phyloP scores from a whole-genome alignment of 2,329 filamentous ascomycete species.

The Colletotrichum sublineola region DNA sequence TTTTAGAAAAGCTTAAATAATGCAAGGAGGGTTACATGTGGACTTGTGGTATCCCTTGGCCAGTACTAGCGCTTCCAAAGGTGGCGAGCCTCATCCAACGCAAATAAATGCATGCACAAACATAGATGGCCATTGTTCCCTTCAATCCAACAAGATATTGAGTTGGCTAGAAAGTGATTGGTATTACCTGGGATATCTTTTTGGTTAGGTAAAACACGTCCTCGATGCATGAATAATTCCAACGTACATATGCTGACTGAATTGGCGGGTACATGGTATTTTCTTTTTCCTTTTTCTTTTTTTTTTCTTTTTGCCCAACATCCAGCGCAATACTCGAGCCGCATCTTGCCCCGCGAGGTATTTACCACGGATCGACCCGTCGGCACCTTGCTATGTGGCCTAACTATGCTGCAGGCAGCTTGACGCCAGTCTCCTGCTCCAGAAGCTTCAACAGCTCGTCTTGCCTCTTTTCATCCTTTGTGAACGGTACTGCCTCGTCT shows the following conservation, averaged over 20 bases:
- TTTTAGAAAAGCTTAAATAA: too few species aligned
- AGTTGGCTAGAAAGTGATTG: too few species aligned
- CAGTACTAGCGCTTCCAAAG: too few species aligned
- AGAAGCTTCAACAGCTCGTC: slow-evolving; percentile 57
- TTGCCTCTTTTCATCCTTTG: slow-evolving; percentile 57
- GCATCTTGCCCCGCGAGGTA: not conserved
- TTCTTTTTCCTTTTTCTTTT: too few species aligned
- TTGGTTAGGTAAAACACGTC: not conserved
- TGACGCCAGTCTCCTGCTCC: slow-evolving; percentile 47
- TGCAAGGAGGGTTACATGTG: too few species aligned
- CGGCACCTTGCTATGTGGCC: not conserved
- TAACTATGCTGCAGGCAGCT: not conserved
- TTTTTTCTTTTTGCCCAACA: not conserved
- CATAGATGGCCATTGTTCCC: too few species aligned
- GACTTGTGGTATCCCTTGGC: too few species aligned
- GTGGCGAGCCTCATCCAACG: too few species aligned
- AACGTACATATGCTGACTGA: not conserved
- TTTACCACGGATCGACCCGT: not conserved
- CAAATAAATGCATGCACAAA: too few species aligned
- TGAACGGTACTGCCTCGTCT: slow-evolving; percentile 47
- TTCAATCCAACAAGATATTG: too few species aligned
- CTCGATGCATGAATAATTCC: not conserved
- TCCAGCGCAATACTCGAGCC: not conserved
- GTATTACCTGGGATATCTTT: too few species aligned
- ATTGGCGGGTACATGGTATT: not conserved